Percentiles rank a stretch among this genome's conserved stretches.
Evolutionary conservation across 257 asterid genomes (phyloP).

Genomic region (Nicotiana otophora): DNA sequence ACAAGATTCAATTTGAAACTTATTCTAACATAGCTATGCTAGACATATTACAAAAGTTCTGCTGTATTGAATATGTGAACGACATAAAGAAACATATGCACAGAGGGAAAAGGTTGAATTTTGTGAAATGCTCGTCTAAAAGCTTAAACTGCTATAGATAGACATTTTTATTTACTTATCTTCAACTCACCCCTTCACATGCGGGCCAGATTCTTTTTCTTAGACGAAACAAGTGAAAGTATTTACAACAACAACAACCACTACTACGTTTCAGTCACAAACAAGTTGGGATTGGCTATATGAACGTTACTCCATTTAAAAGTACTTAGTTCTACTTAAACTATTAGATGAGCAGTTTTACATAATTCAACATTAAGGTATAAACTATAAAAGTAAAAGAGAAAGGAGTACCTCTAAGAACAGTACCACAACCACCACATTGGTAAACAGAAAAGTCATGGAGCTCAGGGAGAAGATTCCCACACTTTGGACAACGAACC

Average conservation of each 20-base stretch:
- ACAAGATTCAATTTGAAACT: not conserved
- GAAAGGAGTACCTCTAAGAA: constrained; percentile 55
- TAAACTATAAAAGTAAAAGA: not conserved
- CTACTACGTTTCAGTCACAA: not conserved
- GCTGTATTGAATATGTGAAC: not conserved
- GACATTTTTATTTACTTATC: not conserved
- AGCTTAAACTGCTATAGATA: not conserved
- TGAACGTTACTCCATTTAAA: not conserved
- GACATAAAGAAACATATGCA: not conserved
- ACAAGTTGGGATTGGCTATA: not conserved
- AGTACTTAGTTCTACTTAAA: not conserved
- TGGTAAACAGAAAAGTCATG: constrained; percentile 76
- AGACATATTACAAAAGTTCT: not conserved
- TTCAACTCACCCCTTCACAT: not conserved
- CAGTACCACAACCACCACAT: constrained; percentile 94
- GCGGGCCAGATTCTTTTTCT: not conserved
- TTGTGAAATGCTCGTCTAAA: not conserved
- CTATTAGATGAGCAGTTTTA: not conserved
- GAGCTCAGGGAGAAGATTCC: constrained; percentile 72
- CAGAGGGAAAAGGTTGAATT: not conserved
- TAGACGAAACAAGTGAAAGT: not conserved
- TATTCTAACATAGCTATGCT: no score
- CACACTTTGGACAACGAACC: constrained; percentile 96
- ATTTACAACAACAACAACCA: not conserved
- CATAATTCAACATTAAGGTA: not conserved